Percentiles rank a stretch among this genome's conserved stretches.
phyloP scores from a whole-genome alignment of 225 moss, liverwort and hornwort species.

The Pseudoscleropodium purum region DNA sequence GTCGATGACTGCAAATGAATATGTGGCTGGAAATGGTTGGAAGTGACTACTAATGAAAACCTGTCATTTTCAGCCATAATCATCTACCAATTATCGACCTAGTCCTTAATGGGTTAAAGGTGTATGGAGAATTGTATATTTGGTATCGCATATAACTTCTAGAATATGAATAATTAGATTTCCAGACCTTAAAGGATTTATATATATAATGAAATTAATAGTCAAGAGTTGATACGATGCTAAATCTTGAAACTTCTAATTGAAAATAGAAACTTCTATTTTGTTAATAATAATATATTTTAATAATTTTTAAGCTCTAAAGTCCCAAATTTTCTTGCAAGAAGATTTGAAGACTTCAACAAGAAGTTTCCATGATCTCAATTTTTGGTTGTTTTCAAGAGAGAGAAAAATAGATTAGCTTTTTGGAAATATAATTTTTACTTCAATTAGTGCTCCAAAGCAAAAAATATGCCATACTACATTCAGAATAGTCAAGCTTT shows the following conservation, averaged over 20 bases:
- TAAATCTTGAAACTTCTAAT: fast-evolving
- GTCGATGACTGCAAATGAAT: too few species aligned
- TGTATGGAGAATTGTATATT: neutral
- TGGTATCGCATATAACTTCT: neutral
- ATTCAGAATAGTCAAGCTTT: fast-evolving
- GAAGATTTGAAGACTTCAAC: neutral
- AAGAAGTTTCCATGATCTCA: fast-evolving
- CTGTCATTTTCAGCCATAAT: too few species aligned
- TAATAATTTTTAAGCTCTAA: neutral
- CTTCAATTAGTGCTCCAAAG: fast-evolving
- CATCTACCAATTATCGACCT: too few species aligned
- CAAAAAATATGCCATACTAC: neutral
- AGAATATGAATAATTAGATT: neutral
- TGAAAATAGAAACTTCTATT: neutral
- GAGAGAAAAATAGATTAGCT: neutral
- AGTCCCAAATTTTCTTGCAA: fast-evolving
- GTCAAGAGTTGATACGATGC: neutral
- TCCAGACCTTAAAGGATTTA: too few species aligned
- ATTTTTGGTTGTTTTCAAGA: neutral
- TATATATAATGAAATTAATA: neutral
- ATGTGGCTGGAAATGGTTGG: too few species aligned
- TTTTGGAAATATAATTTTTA: neutral
- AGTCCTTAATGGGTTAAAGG: too few species aligned
- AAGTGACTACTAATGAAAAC: too few species aligned
- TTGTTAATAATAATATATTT: neutral